A percentile compares a stretch with the other conserved stretches of the same genome.
phyloP scores from a whole-genome alignment of 2,329 filamentous ascomycete genomes.

The Waltergamsia citrina region DNA sequence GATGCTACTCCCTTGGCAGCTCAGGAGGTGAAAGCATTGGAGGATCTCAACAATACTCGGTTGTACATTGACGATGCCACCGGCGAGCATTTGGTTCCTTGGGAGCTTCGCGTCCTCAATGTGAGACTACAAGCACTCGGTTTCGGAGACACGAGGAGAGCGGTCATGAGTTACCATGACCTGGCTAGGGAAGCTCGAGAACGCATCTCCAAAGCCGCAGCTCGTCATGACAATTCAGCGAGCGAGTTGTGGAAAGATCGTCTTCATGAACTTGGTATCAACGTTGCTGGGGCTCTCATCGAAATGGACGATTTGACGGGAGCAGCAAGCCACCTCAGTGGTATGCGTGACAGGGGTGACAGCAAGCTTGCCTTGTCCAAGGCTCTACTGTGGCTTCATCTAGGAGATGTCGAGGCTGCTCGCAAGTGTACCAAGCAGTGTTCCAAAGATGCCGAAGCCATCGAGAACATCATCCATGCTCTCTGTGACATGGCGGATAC shows the following conservation, averaged over 20 bases:
- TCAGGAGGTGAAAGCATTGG: slow-evolving; percentile 55
- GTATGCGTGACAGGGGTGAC: slow-evolving; percentile 34
- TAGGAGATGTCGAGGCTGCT: slow-evolving; percentile 69
- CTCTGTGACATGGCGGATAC: slow-evolving; percentile 73
- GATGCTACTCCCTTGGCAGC: slow-evolving; percentile 61
- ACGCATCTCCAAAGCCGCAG: slow-evolving; percentile 39
- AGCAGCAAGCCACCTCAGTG: slow-evolving; percentile 63
- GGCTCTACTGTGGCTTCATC: slow-evolving; percentile 64
- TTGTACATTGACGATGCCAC: slow-evolving; percentile 47
- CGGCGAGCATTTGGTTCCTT: slow-evolving; percentile 65
- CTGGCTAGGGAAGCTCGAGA: slow-evolving; percentile 68
- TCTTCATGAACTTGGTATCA: slow-evolving; percentile 64
- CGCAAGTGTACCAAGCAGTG: slow-evolving; percentile 36
- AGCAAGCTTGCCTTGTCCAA: slow-evolving; percentile 35
- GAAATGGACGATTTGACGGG: slow-evolving; percentile 85
- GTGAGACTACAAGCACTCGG: slow-evolving; percentile 79
- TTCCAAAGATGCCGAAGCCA: slow-evolving; percentile 18
- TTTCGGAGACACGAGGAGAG: slow-evolving; percentile 73
- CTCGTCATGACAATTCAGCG: slow-evolving; percentile 39
- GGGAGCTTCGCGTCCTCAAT: slow-evolving; percentile 74
- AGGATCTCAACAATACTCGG: slow-evolving; percentile 47
- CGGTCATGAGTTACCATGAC: slow-evolving; percentile 86
- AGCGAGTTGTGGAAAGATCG: slow-evolving; percentile 60
- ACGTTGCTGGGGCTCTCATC: slow-evolving; percentile 57
- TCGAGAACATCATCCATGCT: slow-evolving; percentile 48